Evolutionary conservation across 2,329 filamentous ascomycete genomes (phyloP), one percentile per base, ranked within the genome.

Genomic region (Cryphonectria radicalis): DNA sequence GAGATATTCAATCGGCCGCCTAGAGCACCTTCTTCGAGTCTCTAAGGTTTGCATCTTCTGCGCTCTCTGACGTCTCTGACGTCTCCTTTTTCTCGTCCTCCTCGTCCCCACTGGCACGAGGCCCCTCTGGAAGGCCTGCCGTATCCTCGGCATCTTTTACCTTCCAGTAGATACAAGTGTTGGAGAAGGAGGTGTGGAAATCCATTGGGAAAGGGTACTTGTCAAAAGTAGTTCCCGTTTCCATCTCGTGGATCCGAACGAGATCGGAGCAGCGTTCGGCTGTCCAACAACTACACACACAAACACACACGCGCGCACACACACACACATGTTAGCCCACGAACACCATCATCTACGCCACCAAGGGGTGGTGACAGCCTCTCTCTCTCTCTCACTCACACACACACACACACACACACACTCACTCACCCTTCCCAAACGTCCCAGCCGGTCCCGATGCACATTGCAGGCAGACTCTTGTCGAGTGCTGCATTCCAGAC

Each of bases 361-460:
- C 5, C 37, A 40, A 14, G 7, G 50, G 3, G 19, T 28, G 28
- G 28, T 10, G 19, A 19, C 19, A 32, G 3, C 79, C 83, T 76
- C 1, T 50, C 40, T 17, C 40, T 14, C 40, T 42, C 40, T 42
- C 17, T 46, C 19, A 19, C 46, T 50, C 76, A 88, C 85, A 13
- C 13, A 13, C 11, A 10, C 37, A 10, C 76, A 88, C 85, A 13
- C 13, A 13, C 11, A 10, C 37, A 10, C 37, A 10, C 37, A 10
- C 17, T 46, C 43, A 19, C 46, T 50, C 76, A 88, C 85, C 80
- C 77, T 66, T 88, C 83, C 85, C 87, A 89, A 1, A 82, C 81
- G 11, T 83, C 80, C 76, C 83, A 85, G 0, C 82, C 81, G 0
- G 87, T 90, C 0, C 90, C 90, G 19, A 92, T 82, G 17, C 90